A percentile compares a stretch with the other conserved stretches of the same genome.
These are phyloP conservation scores for Nemania bipapillata DNA, from an alignment of 2,329 filamentous ascomycete genomes.

Conservation along the genomic window DNA sequence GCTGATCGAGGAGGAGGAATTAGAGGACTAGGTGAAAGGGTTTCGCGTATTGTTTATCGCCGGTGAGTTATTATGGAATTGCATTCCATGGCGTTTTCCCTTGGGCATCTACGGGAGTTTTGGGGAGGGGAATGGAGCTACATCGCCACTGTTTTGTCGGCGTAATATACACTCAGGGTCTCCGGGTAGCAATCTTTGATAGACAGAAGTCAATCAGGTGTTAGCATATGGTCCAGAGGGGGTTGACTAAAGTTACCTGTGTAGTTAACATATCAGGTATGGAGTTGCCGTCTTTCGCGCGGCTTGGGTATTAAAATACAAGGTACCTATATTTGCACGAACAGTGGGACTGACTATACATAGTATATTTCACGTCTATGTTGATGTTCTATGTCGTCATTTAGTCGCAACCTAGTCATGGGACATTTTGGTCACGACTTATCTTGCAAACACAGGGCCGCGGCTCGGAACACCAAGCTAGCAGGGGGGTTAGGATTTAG, in stretches of 20 bases:
- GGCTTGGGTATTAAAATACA: background rate
- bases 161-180: background rate
- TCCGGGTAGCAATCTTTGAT: background rate
- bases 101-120: constrained; percentile 32
- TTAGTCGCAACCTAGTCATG: background rate
- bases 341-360: background rate
- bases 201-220: background rate
- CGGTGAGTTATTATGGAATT: constrained; percentile 22
- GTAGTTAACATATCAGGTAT: constrained; percentile 3
- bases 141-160: constrained; percentile 16
- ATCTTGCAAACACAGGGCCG: background rate
- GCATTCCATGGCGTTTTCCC: constrained; percentile 36
- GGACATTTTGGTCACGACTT: background rate
- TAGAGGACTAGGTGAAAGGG: constrained; percentile 44
- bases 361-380: too few relatives aligned
- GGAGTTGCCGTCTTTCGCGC: background rate
- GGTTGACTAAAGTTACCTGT: background rate
- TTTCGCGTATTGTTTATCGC: background rate
- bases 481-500: background rate
- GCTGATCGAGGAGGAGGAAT: constrained; percentile 72
- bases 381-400: background rate
- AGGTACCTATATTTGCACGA: background rate
- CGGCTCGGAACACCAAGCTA: background rate
- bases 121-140: background rate
- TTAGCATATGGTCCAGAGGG: background rate